These are phyloP conservation scores for Dendrobium officinale DNA, from an alignment of 106 monocot species.

Conservation along the genomic window DNA sequence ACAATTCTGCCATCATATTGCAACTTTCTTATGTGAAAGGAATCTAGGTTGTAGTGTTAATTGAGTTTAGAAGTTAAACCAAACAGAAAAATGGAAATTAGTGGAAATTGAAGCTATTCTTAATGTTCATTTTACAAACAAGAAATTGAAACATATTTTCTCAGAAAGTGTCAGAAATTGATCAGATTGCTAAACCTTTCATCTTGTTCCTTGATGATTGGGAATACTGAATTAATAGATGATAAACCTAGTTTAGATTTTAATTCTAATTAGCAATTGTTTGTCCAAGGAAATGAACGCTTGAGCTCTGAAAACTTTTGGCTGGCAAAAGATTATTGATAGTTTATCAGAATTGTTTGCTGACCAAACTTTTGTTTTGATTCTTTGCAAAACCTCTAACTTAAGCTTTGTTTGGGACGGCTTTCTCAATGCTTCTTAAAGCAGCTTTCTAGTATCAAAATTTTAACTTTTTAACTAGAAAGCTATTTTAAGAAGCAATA, in stretches of 20 bases:
- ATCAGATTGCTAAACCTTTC: too few relatives aligned
- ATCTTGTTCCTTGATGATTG: too few relatives aligned
- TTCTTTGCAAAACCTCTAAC: too few relatives aligned
- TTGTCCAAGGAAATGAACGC: too few relatives aligned
- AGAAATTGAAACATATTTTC: background rate
- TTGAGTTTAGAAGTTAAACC: background rate
- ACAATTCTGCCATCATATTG: background rate
- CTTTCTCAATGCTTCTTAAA: too few relatives aligned
- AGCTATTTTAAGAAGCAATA: too few relatives aligned
- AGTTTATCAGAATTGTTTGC: background rate
- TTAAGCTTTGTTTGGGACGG: too few relatives aligned
- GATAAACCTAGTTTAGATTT: background rate
- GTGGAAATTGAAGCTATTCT: too few relatives aligned
- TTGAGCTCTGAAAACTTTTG: background rate
- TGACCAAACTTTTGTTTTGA: background rate
- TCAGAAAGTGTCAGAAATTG: background rate
- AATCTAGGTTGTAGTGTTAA: background rate
- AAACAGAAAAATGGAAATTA: background rate
- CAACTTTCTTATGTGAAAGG: background rate
- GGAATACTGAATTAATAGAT: background rate
- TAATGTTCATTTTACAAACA: background rate
- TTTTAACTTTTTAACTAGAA: too few relatives aligned
- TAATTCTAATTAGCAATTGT: background rate
- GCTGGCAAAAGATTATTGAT: background rate
- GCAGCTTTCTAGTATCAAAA: too few relatives aligned